phyloP scores from a whole-genome alignment of 2,329 filamentous ascomycete species.

The Lasiodiplodia citricola region DNA sequence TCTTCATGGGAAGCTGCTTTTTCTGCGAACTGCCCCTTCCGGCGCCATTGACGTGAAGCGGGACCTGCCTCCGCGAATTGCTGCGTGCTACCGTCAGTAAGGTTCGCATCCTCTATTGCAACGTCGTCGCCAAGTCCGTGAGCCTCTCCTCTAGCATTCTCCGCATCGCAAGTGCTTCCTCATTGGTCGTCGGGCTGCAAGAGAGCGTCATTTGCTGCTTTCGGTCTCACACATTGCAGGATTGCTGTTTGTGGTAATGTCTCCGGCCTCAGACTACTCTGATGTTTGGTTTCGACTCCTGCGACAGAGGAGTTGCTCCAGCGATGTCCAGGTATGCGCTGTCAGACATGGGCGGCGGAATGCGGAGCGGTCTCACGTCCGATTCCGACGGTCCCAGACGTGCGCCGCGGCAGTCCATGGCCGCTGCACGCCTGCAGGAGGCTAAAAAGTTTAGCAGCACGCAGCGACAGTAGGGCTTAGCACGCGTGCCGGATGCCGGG shows the following conservation, averaged over 20 bases:
- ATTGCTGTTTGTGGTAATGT: constrained; percentile 7
- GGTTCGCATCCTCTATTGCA: background rate
- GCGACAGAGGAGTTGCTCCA: background rate
- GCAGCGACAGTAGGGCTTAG: background rate
- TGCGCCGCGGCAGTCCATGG: constrained; percentile 2
- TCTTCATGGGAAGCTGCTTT: background rate
- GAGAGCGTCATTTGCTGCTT: background rate
- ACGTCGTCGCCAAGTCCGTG: background rate
- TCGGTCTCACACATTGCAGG: background rate
- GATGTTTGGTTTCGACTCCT: constrained; percentile 12
- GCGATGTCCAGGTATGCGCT: constrained; percentile 12
- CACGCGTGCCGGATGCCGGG: background rate
- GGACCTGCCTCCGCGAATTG: background rate
- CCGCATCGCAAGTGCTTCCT: background rate
- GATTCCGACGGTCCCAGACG: background rate
- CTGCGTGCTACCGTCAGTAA: constrained; percentile 9
- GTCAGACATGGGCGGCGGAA: constrained; percentile 15
- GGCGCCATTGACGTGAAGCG: constrained; percentile 1
- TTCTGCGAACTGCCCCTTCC: background rate
- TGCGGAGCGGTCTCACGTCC: constrained; percentile 19
- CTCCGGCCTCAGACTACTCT: background rate
- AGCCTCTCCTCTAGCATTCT: background rate
- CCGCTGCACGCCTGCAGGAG: background rate
- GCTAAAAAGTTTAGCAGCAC: background rate
- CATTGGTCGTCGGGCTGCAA: background rate